Evolutionary conservation across 768 basidiomycete species (phyloP).

Genomic region (Termitomyces sp.): DNA sequence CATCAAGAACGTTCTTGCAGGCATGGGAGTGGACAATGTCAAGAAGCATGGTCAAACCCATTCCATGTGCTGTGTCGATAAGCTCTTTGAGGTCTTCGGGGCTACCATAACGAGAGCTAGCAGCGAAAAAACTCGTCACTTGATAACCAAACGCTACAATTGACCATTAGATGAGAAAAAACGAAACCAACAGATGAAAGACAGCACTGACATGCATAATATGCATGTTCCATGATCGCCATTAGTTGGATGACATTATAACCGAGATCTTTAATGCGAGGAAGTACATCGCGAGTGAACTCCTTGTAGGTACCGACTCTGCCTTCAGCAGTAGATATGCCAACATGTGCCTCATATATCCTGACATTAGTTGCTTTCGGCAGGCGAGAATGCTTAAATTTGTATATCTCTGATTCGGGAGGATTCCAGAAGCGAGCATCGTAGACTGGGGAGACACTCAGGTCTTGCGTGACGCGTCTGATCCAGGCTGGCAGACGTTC

Average conservation of each 20-base stretch:
- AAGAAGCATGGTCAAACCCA: conserved; percentile 90
- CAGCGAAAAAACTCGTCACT: conserved; percentile 95
- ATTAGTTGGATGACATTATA: conserved; percentile 98
- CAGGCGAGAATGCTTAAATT: conserved; percentile 76
- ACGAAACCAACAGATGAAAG: background rate
- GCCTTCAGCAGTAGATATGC: conserved; percentile 85
- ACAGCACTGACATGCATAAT: conserved; percentile 80
- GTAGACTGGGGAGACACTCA: conserved; percentile 83
- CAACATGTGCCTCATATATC: conserved; percentile 98
- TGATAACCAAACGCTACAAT: conserved; percentile 92
- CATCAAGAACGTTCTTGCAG: conserved; percentile 95
- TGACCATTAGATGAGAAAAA: background rate
- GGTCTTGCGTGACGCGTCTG: conserved; percentile 90
- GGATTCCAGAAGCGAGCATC: conserved; percentile 99
- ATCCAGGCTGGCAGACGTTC: conserved; percentile 96
- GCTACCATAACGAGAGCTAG: conserved; percentile 91
- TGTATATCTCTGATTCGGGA: conserved; percentile 60
- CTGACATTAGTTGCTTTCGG: conserved; percentile 59
- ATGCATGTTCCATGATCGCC: conserved; percentile 98
- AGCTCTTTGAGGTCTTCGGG: conserved; percentile 96
- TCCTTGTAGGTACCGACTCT: conserved; percentile 95
- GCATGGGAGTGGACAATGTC: conserved; percentile 99
- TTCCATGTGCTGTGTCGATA: conserved; percentile 89
- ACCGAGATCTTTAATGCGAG: conserved; percentile 84
- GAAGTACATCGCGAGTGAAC: conserved; percentile 80